Evolutionary conservation across 2,329 filamentous ascomycete genomes (phyloP).

Genomic region (Daldinia sp.): DNA sequence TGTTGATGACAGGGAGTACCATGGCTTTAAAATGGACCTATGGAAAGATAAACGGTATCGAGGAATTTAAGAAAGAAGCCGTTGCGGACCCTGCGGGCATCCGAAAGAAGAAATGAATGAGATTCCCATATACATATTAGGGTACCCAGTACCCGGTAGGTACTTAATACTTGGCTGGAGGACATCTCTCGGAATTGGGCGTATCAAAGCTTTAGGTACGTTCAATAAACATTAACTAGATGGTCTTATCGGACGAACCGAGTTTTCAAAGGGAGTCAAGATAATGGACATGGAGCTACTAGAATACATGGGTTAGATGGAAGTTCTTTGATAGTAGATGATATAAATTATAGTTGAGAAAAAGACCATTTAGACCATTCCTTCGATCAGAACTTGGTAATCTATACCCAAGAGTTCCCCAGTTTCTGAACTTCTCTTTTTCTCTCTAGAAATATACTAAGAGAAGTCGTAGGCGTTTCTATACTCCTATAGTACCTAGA

Average conservation of each 20-base stretch:
- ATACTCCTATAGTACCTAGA: not conserved
- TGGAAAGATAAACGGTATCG: conserved; percentile 68
- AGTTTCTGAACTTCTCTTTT: not conserved
- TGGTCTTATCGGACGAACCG: conserved; percentile 10
- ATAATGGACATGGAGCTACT: conserved; percentile 15
- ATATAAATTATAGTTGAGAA: conserved; percentile 16
- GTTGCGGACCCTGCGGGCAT: conserved; percentile 34
- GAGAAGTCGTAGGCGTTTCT: too few species aligned
- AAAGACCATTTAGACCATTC: conserved; percentile 1
- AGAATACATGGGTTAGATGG: conserved; percentile 8
- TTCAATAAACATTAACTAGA: conserved; percentile 6
- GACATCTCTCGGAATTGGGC: not conserved
- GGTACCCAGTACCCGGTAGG: not conserved
- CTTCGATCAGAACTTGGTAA: not conserved
- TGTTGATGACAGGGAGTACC: conserved; percentile 76
- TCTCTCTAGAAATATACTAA: not conserved
- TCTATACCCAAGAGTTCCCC: too few species aligned
- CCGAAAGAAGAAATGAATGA: conserved; percentile 33
- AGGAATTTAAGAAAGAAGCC: conserved; percentile 51
- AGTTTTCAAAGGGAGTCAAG: conserved; percentile 24
- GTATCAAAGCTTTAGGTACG: not conserved
- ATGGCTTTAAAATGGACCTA: conserved; percentile 75
- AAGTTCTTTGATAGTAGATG: conserved; percentile 24
- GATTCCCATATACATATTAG: not conserved
- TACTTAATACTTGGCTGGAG: not conserved